A percentile compares a stretch with the other conserved stretches of the same genome.
Conservation (phyloP, 441 rosid species). For the Gossypium schwendimanii region DNA sequence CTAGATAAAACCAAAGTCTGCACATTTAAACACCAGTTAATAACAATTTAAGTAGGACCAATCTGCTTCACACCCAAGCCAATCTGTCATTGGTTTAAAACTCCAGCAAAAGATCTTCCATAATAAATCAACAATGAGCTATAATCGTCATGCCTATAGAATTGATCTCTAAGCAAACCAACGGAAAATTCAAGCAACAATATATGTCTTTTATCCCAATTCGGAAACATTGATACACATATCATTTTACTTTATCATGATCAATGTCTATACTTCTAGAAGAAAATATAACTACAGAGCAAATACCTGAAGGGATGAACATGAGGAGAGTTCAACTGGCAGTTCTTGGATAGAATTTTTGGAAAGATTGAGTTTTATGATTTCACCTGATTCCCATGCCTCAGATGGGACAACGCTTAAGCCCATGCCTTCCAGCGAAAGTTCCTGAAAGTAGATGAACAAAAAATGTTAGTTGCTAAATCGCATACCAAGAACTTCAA, state of each 20-base stretch:
- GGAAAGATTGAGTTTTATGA: conserved; percentile 69
- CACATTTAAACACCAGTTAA: conserved; percentile 16
- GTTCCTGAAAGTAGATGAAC: conserved; percentile 47
- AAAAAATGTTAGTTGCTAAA: neutral
- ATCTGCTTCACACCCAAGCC: neutral
- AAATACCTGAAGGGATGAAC: conserved; percentile 63
- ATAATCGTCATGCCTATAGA: neutral
- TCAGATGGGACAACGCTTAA: conserved; percentile 70
- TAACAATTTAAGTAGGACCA: neutral
- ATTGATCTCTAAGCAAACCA: neutral
- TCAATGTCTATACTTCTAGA: neutral
- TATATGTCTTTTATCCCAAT: neutral
- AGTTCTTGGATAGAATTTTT: conserved; percentile 74
- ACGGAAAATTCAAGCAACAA: neutral
- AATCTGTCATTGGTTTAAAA: neutral
- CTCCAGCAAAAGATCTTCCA: neutral
- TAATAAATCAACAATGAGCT: neutral
- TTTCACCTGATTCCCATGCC: conserved; percentile 74
- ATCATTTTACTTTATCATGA: neutral
- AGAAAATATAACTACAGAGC: neutral
- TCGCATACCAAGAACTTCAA: neutral
- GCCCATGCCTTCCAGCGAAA: conserved; percentile 62
- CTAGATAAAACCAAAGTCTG: conserved; percentile 73
- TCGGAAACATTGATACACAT: neutral
- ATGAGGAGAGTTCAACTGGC: conserved; percentile 65